Evolutionary conservation across 2,329 filamentous ascomycete genomes (phyloP).

Genomic region (Trichocomaceae sp.): DNA sequence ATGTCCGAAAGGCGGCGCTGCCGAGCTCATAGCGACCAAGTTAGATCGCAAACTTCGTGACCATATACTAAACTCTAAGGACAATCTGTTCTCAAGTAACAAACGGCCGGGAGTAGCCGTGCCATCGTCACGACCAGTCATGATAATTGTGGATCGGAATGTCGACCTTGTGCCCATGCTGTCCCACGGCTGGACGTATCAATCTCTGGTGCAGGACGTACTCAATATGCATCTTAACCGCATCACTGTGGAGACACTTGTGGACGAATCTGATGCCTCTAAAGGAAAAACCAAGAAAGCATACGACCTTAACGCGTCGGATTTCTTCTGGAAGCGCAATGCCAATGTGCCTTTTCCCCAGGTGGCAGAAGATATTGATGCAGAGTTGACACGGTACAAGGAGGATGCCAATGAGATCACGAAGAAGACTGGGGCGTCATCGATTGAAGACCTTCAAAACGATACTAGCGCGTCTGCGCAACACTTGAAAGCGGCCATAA

Average conservation of each 20-base stretch:
- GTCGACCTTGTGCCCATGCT: slow-evolving; percentile 96
- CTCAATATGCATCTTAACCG: slow-evolving; percentile 79
- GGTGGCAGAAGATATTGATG: slow-evolving; percentile 92
- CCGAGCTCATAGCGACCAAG: slow-evolving; percentile 89
- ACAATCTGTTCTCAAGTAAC: slow-evolving; percentile 77
- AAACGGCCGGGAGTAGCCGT: slow-evolving; percentile 58
- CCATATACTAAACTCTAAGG: slow-evolving; percentile 94
- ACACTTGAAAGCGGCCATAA: slow-evolving; percentile 93
- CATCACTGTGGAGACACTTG: slow-evolving; percentile 80
- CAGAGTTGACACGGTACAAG: slow-evolving; percentile 88
- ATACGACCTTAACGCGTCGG: slow-evolving; percentile 81
- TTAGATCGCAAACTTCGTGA: slow-evolving; percentile 93
- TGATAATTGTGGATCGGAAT: slow-evolving; percentile 91
- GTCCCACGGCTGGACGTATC: slow-evolving; percentile 91
- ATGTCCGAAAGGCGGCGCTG: slow-evolving; percentile 85
- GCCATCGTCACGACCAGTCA: slow-evolving; percentile 71
- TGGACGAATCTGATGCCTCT: slow-evolving; percentile 67
- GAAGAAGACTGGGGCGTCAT: slow-evolving; percentile 86
- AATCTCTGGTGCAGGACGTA: slow-evolving; percentile 75
- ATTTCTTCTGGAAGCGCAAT: slow-evolving; percentile 97
- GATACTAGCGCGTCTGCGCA: slow-evolving; percentile 84
- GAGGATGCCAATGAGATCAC: slow-evolving; percentile 92
- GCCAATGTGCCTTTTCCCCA: slow-evolving; percentile 86
- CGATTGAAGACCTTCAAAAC: slow-evolving; percentile 85
- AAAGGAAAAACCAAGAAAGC: slow-evolving; percentile 76